Evolutionary conservation across 1,139 yeast genomes (phyloP).

Genomic region (Waltiozyma sp.): DNA sequence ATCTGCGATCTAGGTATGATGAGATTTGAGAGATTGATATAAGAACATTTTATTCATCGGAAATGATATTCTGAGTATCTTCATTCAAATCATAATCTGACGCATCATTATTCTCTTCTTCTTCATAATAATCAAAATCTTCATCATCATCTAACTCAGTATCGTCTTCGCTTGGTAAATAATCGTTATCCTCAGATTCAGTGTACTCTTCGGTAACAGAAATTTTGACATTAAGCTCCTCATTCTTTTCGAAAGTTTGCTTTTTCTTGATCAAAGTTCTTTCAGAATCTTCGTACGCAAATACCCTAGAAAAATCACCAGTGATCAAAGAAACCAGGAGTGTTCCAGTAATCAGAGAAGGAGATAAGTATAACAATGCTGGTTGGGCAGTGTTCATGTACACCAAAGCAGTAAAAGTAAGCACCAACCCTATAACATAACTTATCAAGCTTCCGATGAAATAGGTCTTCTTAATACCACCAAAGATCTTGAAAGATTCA

Average conservation of each 20-base stretch:
- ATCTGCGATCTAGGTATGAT: too few species aligned
- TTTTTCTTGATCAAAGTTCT: background rate
- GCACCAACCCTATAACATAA: conserved; percentile 33
- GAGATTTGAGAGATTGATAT: too few species aligned
- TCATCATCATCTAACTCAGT: background rate
- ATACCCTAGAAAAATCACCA: conserved; percentile 30
- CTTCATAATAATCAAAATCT: background rate
- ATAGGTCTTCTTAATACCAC: conserved; percentile 31
- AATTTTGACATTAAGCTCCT: background rate
- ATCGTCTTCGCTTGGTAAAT: background rate
- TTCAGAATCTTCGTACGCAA: conserved; percentile 6
- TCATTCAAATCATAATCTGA: background rate
- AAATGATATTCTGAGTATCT: background rate
- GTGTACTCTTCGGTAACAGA: background rate
- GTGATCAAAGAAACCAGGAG: conserved; percentile 22
- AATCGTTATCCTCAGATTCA: background rate
- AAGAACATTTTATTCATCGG: too few species aligned
- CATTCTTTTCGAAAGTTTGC: background rate
- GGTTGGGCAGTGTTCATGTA: conserved; percentile 46
- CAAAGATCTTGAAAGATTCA: conserved; percentile 5
- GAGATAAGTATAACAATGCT: conserved; percentile 54
- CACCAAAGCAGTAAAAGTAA: conserved; percentile 32
- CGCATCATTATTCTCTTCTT: too few species aligned
- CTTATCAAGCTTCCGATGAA: conserved; percentile 31
- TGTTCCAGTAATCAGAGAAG: conserved; percentile 32